A percentile compares a stretch with the other conserved stretches of the same genome.
Evolutionary conservation across 2,329 filamentous ascomycete genomes (phyloP).

Genomic region (Cladophialophora exuberans): DNA sequence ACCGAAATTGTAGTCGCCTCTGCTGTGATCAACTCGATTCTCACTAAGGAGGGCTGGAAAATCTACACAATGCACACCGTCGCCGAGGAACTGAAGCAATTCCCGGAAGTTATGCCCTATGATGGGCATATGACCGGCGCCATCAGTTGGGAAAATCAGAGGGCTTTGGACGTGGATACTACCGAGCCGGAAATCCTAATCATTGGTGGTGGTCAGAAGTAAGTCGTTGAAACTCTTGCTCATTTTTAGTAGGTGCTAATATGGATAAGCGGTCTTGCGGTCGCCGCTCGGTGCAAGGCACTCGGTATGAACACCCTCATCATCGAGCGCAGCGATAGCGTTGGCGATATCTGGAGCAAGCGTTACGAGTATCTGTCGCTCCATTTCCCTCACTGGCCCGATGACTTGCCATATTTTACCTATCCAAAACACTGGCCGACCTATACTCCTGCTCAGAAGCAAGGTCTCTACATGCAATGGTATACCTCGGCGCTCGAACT

Average conservation of each 20-base stretch:
- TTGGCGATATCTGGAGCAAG: constrained; percentile 39
- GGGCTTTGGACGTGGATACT: constrained; percentile 34
- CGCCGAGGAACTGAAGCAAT: constrained; percentile 38
- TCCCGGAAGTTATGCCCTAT: constrained; percentile 35
- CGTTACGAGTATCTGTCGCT: constrained; percentile 40
- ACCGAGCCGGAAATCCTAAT: constrained; percentile 35
- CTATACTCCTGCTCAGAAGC: constrained; percentile 39
- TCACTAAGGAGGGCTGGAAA: constrained; percentile 40
- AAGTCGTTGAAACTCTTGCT: neutral
- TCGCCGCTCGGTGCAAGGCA: constrained; percentile 34
- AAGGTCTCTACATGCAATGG: constrained; percentile 37
- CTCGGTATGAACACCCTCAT: constrained; percentile 38
- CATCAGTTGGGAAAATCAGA: constrained; percentile 39
- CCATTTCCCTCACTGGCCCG: constrained; percentile 39
- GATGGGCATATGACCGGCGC: constrained; percentile 42
- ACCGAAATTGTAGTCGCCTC: constrained; percentile 37
- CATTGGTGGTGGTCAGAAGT: constrained; percentile 35
- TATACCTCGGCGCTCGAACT: constrained; percentile 37
- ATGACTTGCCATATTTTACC: constrained; percentile 38
- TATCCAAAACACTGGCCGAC: constrained; percentile 40
- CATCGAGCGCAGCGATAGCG: constrained; percentile 35
- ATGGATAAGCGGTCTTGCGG: constrained; percentile 30
- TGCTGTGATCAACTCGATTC: constrained; percentile 39
- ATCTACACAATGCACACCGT: constrained; percentile 43
- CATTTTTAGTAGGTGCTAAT: neutral